phyloP scores from a whole-genome alignment of 768 basidiomycete species.

The Cytidiella melzeri region DNA sequence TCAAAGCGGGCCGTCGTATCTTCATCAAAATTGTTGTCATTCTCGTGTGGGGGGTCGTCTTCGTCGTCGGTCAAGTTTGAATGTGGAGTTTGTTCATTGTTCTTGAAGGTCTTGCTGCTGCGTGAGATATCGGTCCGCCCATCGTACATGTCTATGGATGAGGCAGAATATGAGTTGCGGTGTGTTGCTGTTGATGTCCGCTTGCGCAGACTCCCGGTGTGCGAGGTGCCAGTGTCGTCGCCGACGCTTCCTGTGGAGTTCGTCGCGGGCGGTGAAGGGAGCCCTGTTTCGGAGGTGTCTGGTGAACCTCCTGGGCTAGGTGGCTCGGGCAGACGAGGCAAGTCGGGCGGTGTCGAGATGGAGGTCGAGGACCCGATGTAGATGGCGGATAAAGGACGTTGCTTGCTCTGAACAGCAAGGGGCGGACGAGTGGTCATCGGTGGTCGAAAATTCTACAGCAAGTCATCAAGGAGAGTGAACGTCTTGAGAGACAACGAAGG shows the following conservation, averaged over 20 bases:
- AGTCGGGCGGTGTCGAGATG: slow-evolving; percentile 31
- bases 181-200: slow-evolving; percentile 13
- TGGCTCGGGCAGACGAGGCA: slow-evolving; percentile 68
- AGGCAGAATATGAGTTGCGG: slow-evolving; percentile 21
- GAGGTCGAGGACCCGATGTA: slow-evolving; percentile 47
- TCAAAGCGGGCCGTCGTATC: slow-evolving; percentile 52
- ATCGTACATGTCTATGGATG: slow-evolving; percentile 33
- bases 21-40: slow-evolving; percentile 44
- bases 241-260: slow-evolving; percentile 79
- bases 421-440: slow-evolving; percentile 48
- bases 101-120: slow-evolving; percentile 21
- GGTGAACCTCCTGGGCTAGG: slow-evolving; percentile 55
- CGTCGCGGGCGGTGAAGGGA: slow-evolving; percentile 81
- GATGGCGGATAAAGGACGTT: slow-evolving; percentile 57
- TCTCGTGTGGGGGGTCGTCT: slow-evolving; percentile 26
- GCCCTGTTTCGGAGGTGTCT: slow-evolving; percentile 42
- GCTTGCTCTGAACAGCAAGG: slow-evolving; percentile 31
- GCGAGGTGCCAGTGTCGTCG: slow-evolving; percentile 35
- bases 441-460: slow-evolving; percentile 5
- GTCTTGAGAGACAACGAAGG: slow-evolving; percentile 1
- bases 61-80: slow-evolving; percentile 45
- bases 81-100: slow-evolving; percentile 20
- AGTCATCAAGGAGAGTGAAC: slow-evolving; percentile 12
- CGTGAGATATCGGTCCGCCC: slow-evolving; percentile 30
- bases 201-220: slow-evolving; percentile 34